A percentile compares a stretch with the other conserved stretches of the same genome.
phyloP scores from a whole-genome alignment of 2,329 filamentous ascomycete genomes.

The Emericellopsis cladophorae region DNA sequence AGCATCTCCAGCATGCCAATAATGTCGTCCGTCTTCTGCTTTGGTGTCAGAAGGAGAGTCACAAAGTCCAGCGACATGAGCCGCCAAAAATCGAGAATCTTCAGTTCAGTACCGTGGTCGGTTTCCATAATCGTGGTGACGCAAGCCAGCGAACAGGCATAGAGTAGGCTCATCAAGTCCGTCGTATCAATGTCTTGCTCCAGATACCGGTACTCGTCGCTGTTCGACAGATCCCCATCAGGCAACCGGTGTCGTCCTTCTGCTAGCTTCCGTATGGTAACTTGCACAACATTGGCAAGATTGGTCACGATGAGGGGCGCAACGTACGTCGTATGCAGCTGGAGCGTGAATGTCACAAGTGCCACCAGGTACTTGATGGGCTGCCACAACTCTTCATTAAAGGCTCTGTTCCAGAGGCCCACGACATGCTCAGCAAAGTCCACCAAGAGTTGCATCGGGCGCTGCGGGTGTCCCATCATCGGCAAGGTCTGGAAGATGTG shows the following conservation, averaged over 20 bases:
- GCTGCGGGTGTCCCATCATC: constrained; percentile 33
- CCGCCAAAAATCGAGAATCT: constrained; percentile 48
- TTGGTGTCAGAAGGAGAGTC: constrained; percentile 52
- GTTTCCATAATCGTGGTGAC: constrained; percentile 21
- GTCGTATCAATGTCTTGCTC: constrained; percentile 48
- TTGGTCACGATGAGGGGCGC: constrained; percentile 45
- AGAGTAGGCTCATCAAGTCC: constrained; percentile 53
- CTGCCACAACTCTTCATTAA: constrained; percentile 47
- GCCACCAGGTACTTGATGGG: constrained; percentile 55
- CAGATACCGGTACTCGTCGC: constrained; percentile 22
- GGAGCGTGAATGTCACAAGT: constrained; percentile 50
- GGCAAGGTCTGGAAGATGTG: constrained; percentile 57
- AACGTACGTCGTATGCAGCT: constrained; percentile 45
- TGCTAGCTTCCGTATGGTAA: constrained; percentile 47
- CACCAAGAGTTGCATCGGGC: constrained; percentile 43
- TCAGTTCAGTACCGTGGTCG: constrained; percentile 14
- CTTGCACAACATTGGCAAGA: constrained; percentile 40
- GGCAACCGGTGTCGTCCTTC: constrained; percentile 39
- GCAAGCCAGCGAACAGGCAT: constrained; percentile 49
- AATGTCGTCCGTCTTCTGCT: constrained; percentile 52
- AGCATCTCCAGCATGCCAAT: constrained; percentile 52
- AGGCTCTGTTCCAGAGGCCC: constrained; percentile 55
- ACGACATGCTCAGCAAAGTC: constrained; percentile 53
- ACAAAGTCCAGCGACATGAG: constrained; percentile 54
- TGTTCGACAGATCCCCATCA: constrained; percentile 32